These are phyloP conservation scores for Macadamia integrifolia DNA, from an alignment of 164 flowering plant species.

Conservation along the genomic window DNA sequence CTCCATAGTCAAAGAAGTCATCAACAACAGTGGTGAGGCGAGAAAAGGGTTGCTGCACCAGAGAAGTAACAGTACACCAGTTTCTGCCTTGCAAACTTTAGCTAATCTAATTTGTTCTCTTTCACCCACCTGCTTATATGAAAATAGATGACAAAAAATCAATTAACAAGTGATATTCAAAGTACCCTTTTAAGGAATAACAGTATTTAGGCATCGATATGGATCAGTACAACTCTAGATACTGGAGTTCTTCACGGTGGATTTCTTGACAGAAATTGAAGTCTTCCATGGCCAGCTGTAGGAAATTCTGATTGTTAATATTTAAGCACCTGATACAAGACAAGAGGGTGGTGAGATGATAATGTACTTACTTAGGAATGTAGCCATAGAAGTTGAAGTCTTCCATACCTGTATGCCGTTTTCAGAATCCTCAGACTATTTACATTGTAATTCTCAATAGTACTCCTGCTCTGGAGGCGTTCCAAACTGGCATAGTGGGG, in stretches of 20 bases:
- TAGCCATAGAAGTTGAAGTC: too few species aligned
- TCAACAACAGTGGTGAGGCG: slow-evolving; percentile 34
- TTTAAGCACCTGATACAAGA: slow-evolving; percentile 32
- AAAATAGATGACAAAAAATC: slow-evolving; percentile 27
- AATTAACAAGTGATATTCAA: not conserved
- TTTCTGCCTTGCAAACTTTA: slow-evolving; percentile 80
- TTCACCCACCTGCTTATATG: slow-evolving; percentile 74
- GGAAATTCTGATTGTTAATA: slow-evolving; percentile 30
- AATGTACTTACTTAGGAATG: too few species aligned
- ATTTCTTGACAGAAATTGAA: slow-evolving; percentile 48
- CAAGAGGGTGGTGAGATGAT: not conserved
- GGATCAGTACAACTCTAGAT: slow-evolving; percentile 43
- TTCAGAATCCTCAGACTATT: slow-evolving; percentile 13
- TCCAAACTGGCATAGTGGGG: slow-evolving; percentile 23
- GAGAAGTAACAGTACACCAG: slow-evolving; percentile 50
- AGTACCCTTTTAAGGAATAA: not conserved
- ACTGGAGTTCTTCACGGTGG: slow-evolving; percentile 41
- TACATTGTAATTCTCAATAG: slow-evolving; percentile 34
- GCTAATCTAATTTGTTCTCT: slow-evolving; percentile 65
- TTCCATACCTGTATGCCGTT: slow-evolving; percentile 24
- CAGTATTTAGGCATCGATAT: slow-evolving; percentile 17
- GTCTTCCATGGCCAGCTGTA: slow-evolving; percentile 47
- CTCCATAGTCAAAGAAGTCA: slow-evolving; percentile 37
- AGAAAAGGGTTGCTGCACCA: slow-evolving; percentile 26
- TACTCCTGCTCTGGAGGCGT: slow-evolving; percentile 41